Conservation (phyloP, 805 yeast species). For the Yamadazyma paraphyllophila region DNA sequence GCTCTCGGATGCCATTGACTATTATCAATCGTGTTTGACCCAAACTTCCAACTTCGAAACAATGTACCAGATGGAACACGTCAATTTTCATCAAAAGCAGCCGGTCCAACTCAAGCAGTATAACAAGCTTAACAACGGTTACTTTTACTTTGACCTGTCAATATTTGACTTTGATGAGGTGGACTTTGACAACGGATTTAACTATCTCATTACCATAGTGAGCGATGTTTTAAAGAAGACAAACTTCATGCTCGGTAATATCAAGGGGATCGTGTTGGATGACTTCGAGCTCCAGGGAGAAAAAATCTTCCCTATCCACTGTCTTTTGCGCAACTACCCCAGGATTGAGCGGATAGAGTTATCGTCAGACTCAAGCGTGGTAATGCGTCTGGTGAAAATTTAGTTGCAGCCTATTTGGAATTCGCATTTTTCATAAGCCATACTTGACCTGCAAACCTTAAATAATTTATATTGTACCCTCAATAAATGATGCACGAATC, state of each 20-base stretch:
- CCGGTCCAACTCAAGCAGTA: constrained; percentile 1
- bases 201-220: constrained; percentile 28
- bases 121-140: constrained; percentile 12
- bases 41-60: constrained; percentile 3
- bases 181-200: constrained; percentile 24
- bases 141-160: constrained; percentile 33
- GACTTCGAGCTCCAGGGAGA: constrained; percentile 30
- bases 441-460: too few species aligned
- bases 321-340: constrained; percentile 31
- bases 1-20: constrained; percentile 30
- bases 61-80: constrained; percentile 5
- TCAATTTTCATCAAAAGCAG: constrained; percentile 1
- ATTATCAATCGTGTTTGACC: constrained; percentile 16
- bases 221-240: constrained; percentile 35
- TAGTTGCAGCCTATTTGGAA: neutral
- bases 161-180: constrained; percentile 28
- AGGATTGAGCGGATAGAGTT: constrained; percentile 29
- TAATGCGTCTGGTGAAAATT: constrained; percentile 14
- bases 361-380: constrained; percentile 19
- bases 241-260: constrained; percentile 31
- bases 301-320: constrained; percentile 26
- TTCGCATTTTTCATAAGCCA: too few species aligned
- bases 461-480: constrained; percentile 10
- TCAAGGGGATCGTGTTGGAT: constrained; percentile 32
- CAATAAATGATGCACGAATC: constrained; percentile 9